Evolutionary conservation across 2,329 filamentous ascomycete species (phyloP).

Genomic region (Alternaria metachromatica): DNA sequence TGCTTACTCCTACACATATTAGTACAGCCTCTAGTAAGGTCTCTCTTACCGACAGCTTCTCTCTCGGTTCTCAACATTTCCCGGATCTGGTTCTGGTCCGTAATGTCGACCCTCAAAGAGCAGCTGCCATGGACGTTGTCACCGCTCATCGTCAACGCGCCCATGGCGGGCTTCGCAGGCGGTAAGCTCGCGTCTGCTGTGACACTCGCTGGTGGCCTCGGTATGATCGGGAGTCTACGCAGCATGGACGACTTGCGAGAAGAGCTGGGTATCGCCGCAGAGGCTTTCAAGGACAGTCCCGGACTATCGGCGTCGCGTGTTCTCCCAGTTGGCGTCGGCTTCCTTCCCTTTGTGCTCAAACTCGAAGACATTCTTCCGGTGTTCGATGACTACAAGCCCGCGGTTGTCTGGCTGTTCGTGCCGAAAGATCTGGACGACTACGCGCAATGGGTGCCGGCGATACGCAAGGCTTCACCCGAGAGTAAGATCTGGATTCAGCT

Average conservation of each 20-base stretch:
- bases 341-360: slow-evolving; percentile 60
- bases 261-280: slow-evolving; percentile 36
- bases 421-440: slow-evolving; percentile 55
- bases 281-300: slow-evolving; percentile 20
- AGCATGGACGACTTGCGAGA: slow-evolving; percentile 40
- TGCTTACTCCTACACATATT: not conserved
- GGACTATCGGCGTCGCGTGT: slow-evolving; percentile 14
- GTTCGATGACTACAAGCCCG: slow-evolving; percentile 61
- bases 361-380: slow-evolving; percentile 59
- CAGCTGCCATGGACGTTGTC: slow-evolving; percentile 60
- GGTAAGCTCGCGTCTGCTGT: slow-evolving; percentile 66
- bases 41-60: not conserved
- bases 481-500: slow-evolving; percentile 66
- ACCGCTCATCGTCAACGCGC: slow-evolving; percentile 68
- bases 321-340: slow-evolving; percentile 65
- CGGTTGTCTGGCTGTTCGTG: slow-evolving; percentile 72
- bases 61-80: no score
- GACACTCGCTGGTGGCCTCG: slow-evolving; percentile 59
- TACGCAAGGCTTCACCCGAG: slow-evolving; percentile 41
- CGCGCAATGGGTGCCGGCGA: slow-evolving; percentile 41
- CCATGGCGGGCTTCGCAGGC: slow-evolving; percentile 70
- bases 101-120: slow-evolving; percentile 21
- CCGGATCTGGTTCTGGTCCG: not conserved
- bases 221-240: slow-evolving; percentile 51
- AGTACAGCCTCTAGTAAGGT: not conserved